Base-by-base conservation (phyloP, 1,139 yeast species). In the Pneumocystis sp. region DNA sequence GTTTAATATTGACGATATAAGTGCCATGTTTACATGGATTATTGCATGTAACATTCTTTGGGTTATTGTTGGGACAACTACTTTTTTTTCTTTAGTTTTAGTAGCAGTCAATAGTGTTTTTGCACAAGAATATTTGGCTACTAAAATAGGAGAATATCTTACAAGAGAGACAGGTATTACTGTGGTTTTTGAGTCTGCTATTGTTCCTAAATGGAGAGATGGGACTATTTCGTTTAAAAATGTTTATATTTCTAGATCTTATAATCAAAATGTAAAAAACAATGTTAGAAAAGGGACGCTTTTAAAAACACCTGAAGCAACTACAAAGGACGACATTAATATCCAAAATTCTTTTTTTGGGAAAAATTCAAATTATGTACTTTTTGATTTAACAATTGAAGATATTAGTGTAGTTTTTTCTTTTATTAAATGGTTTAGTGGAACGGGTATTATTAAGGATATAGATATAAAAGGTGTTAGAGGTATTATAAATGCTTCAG, bases 321-420 rank as follows among this genome's bases (percentile, higher is more conserved):
- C 80, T 71, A 74, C 76, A 70, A 72, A 72, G 64, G 57, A 63
- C 19, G 21, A 6, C 17, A 42, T 8, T 12, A 60, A 60, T 19
- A 73, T 70, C 15, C 63, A 63, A 44, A 75, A 74, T 39, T 80
- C 70, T 17, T 73, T 77, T 34, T 78, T 75, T 12, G 80, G 76
- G 57, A 96, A 91, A 71, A 96, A 89, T 73, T 97, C 97, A 0
- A 93, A 93, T 74, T 93, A 91, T 74, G 91, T 98, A 0, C 98
- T 93, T 73, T 93, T 87, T 74, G 98, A 93, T 74, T 75, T 93
- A 56, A 89, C 96, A 0, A 86, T 93, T 34, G 96, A 91, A 69
- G 89, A 87, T 68, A 86, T 91, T 7, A 86, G 86, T 65, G 83
- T 93, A 0, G 85, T 96, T 0, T 77, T 93, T 29, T 87, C 95